A percentile compares a stretch with the other conserved stretches of the same genome.
Evolutionary conservation across 768 basidiomycete genomes (phyloP).

Genomic region (Strobilomyces dryophilus): DNA sequence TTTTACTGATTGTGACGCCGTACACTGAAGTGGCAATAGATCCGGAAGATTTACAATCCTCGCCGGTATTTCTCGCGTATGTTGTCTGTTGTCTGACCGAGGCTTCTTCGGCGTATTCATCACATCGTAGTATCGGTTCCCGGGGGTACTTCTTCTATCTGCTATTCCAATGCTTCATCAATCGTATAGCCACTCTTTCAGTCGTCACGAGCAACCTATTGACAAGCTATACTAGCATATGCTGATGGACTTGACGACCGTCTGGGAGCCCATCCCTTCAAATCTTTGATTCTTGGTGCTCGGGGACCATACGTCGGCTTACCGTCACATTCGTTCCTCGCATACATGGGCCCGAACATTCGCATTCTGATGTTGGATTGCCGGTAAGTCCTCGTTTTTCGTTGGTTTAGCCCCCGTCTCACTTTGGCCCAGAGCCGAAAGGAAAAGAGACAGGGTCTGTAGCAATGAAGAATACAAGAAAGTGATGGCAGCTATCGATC

Average conservation of each 20-base stretch:
- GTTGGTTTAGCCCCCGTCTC: not conserved
- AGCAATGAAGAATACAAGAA: conserved; percentile 67
- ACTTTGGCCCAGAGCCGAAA: conserved; percentile 61
- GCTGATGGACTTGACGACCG: conserved; percentile 69
- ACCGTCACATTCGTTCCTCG: conserved; percentile 79
- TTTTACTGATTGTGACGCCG: not conserved
- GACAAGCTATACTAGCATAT: conserved; percentile 11
- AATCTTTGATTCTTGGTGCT: conserved; percentile 70
- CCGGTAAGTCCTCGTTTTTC: conserved; percentile 44
- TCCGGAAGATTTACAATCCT: conserved; percentile 72
- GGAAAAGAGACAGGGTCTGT: conserved; percentile 79
- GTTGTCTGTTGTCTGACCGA: conserved; percentile 13
- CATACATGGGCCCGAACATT: conserved; percentile 75
- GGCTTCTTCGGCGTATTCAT: not conserved
- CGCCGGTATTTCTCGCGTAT: conserved; percentile 70
- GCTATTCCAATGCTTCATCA: conserved; percentile 91
- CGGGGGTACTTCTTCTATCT: conserved; percentile 90
- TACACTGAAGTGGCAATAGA: conserved; percentile 39
- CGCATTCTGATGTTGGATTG: conserved; percentile 78
- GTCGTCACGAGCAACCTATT: not conserved
- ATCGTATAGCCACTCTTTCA: conserved; percentile 42
- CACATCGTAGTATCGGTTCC: conserved; percentile 61
- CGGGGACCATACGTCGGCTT: conserved; percentile 74
- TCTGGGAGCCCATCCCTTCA: conserved; percentile 59
- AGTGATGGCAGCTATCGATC: conserved; percentile 58